A percentile compares a stretch with the other conserved stretches of the same genome.
Evolutionary conservation across 192 early-diverging fungal genomes (phyloP).

Genomic region (Coemansia sp.): DNA sequence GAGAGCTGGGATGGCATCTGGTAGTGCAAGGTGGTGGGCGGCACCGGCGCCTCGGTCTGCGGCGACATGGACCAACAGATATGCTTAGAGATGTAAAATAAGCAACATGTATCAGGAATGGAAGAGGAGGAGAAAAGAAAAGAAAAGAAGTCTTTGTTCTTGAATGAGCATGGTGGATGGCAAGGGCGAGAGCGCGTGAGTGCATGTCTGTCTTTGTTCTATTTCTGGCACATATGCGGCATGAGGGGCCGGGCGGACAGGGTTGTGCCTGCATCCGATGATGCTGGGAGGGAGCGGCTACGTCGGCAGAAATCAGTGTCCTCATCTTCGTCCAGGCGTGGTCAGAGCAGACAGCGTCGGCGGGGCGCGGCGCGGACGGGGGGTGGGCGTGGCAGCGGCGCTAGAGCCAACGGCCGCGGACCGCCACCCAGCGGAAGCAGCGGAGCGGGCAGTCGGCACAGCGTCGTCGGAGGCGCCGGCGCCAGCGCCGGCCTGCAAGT

Average conservation of each 20-base stretch:
- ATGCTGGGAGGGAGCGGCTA: too few species aligned
- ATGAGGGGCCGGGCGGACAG: too few species aligned
- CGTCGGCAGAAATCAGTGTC: too few species aligned
- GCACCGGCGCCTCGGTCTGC: neutral
- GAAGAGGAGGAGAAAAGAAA: neutral
- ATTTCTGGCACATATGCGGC: too few species aligned
- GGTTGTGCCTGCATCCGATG: too few species aligned
- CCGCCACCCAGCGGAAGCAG: too few species aligned
- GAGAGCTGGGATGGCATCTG: too few species aligned
- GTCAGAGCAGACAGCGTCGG: neutral
- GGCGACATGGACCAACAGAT: too few species aligned
- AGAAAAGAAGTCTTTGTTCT: neutral
- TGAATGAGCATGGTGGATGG: neutral
- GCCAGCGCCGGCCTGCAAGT: slow-evolving; percentile 19
- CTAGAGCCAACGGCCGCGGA: too few species aligned
- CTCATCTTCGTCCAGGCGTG: neutral
- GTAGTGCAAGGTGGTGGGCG: too few species aligned
- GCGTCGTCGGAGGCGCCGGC: neutral
- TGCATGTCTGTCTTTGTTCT: too few species aligned
- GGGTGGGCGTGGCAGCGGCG: neutral
- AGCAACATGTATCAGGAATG: neutral
- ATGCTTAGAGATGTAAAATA: too few species aligned
- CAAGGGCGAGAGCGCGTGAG: neutral
- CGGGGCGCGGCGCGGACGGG: neutral
- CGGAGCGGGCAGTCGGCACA: neutral